Base-by-base conservation (phyloP, 2,329 filamentous ascomycete genomes). In the Fusarium falciforme region DNA sequence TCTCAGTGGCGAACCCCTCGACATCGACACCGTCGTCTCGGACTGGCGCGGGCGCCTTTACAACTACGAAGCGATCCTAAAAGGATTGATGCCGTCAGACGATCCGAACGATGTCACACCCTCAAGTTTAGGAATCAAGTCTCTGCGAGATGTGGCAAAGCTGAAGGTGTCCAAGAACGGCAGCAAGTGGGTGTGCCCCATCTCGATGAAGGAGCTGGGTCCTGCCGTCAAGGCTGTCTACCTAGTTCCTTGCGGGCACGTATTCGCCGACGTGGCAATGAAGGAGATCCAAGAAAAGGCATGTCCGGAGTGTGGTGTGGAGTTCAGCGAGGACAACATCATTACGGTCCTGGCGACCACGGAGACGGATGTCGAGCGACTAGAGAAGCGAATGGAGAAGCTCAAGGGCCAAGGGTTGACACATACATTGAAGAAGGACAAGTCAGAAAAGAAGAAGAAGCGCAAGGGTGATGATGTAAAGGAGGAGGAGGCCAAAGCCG, bases 181-280 rank as follows among this genome's bases (percentile, higher is more conserved):
- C 33, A 89, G 92, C 77, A 88, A 87, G 66, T 95, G 92, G 89
- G 89, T 94, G 31, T 99, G 96, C 79, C 95, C 96, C 0, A 89
- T 98, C 64, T 97, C 95, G 2, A 90, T 93, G 78, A 97, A 97
- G 81, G 92, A 93, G 80, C 84, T 99, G 27, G 96, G 96, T 0
- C 91, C 95, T 0, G 87, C 88, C 6, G 91, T 92, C 17, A 96
- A 93, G 82, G 89, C 94, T 1, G 94, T 97, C 2, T 99, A 98
- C 78, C 79, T 99, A 4, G 94, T 98, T 6, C 96, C 96, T 0
- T 99, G 96, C 79, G 97, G 96, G 0, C 97, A 99, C 85, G 95
- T 94, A 1, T 98, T 98, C 83, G 92, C 94, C 1, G 95, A 97
- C 70, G 91, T 91, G 62, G 94, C 95, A 9, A 92, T 98, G 74